A percentile compares a stretch with the other conserved stretches of the same genome.
Conservation (phyloP, 2,329 filamentous ascomycete genomes). For the Xylariomycetidae sp. region DNA sequence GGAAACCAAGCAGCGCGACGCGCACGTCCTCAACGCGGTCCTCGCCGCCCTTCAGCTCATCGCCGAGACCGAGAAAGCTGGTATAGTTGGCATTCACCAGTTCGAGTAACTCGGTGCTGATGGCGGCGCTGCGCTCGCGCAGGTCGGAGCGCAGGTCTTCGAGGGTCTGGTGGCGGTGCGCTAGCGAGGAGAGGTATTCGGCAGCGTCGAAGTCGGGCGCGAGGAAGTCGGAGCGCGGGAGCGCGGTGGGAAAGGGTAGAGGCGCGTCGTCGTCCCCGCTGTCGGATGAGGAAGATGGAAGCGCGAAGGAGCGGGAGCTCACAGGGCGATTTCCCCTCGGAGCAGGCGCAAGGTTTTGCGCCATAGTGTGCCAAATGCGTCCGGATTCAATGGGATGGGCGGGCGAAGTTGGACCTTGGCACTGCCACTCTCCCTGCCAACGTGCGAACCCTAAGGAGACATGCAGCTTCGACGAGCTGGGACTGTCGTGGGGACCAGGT, state of each 20-base stretch:
- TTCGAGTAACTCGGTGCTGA: conserved; percentile 83
- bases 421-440: too few species aligned
- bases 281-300: conserved; percentile 33
- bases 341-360: conserved; percentile 21
- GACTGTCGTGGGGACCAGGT: too few species aligned
- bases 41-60: conserved; percentile 77
- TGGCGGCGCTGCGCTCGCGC: conserved; percentile 68
- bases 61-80: conserved; percentile 79
- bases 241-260: conserved; percentile 81
- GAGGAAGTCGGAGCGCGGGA: conserved; percentile 79
- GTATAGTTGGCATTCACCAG: conserved; percentile 94
- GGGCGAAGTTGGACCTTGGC: too few species aligned
- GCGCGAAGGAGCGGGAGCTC: conserved; percentile 33
- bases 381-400: too few species aligned
- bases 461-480: too few species aligned
- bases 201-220: conserved; percentile 70
- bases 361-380: conserved; percentile 10
- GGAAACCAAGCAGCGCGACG: conserved; percentile 80
- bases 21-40: conserved; percentile 87
- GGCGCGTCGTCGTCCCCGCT: conserved; percentile 51
- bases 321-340: conserved; percentile 24
- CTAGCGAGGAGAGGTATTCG: conserved; percentile 71
- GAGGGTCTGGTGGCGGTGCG: conserved; percentile 88
- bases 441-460: too few species aligned
- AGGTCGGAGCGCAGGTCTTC: conserved; percentile 87